Conservation (phyloP, 1,284 basidiomycete species). For the Fistulinella staudtii region DNA sequence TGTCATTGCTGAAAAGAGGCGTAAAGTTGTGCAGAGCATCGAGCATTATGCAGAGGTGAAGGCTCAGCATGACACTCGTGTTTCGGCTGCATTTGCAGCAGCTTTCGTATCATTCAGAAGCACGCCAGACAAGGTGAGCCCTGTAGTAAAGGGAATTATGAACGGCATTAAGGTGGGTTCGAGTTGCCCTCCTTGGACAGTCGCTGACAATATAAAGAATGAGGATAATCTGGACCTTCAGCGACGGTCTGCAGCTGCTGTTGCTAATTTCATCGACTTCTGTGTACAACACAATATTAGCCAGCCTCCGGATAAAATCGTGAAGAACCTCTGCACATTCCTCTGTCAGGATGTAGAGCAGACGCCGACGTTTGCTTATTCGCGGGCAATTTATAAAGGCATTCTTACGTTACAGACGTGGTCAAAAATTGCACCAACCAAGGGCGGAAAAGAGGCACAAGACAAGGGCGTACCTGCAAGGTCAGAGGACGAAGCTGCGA, state of each 20-base stretch:
- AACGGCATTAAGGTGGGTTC: conserved; percentile 87
- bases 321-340: conserved; percentile 97
- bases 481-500: conserved; percentile 49
- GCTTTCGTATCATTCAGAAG: conserved; percentile 85
- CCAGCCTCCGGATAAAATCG: conserved; percentile 84
- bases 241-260: conserved; percentile 81
- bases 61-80: conserved; percentile 81
- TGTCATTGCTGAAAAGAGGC: conserved; percentile 75
- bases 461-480: conserved; percentile 41
- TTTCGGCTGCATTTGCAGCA: conserved; percentile 86
- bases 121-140: conserved; percentile 92
- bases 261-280: conserved; percentile 86
- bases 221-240: conserved; percentile 91
- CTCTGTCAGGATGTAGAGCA: conserved; percentile 88
- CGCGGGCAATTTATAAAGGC: conserved; percentile 59
- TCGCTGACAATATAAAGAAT: conserved; percentile 49
- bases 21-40: conserved; percentile 70
- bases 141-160: conserved; percentile 96
- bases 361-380: conserved; percentile 84
- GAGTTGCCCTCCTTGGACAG: neutral
- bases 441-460: conserved; percentile 47
- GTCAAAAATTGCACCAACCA: conserved; percentile 28
- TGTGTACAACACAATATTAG: conserved; percentile 67
- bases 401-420: conserved; percentile 71
- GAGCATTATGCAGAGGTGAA: conserved; percentile 84